Percentiles rank a stretch among this genome's conserved stretches.
Conservation (phyloP, 768 basidiomycete genomes). For the Mycena crocata region DNA sequence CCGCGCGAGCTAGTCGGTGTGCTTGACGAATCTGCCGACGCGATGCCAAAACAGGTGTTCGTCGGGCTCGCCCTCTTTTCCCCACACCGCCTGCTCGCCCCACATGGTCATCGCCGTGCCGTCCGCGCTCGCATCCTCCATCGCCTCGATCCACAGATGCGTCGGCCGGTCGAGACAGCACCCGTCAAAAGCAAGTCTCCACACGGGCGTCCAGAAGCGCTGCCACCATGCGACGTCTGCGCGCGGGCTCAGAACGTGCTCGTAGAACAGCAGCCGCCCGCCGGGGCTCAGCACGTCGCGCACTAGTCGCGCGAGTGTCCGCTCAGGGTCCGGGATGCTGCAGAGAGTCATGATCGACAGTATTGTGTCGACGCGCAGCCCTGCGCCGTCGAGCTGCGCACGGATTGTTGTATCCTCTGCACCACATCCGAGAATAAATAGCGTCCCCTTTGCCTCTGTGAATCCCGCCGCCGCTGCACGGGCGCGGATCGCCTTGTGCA, state of each 20-base stretch:
- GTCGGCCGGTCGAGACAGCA: conserved; percentile 72
- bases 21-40: conserved; percentile 68
- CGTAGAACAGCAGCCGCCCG: conserved; percentile 74
- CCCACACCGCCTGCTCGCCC: conserved; percentile 59
- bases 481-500: conserved; percentile 68
- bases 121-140: conserved; percentile 44
- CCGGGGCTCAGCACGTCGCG: conserved; percentile 69
- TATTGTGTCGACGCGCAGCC: conserved; percentile 64
- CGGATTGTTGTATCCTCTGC: conserved; percentile 71
- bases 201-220: conserved; percentile 76
- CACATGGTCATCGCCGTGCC: conserved; percentile 57
- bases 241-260: conserved; percentile 71
- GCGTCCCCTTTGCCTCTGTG: conserved; percentile 60
- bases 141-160: conserved; percentile 56
- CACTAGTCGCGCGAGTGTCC: conserved; percentile 58
- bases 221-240: conserved; percentile 79
- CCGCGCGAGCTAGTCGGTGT: conserved; percentile 5
- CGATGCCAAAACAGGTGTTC: conserved; percentile 73
- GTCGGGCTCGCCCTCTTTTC: conserved; percentile 62
- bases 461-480: conserved; percentile 64
- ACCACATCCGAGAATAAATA: conserved; percentile 69
- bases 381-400: conserved; percentile 43
- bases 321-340: conserved; percentile 67
- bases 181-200: conserved; percentile 70
- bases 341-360: conserved; percentile 76